Base-by-base conservation (phyloP, 2,329 filamentous ascomycete genomes). In the Aotearoamyces nothofagi region DNA sequence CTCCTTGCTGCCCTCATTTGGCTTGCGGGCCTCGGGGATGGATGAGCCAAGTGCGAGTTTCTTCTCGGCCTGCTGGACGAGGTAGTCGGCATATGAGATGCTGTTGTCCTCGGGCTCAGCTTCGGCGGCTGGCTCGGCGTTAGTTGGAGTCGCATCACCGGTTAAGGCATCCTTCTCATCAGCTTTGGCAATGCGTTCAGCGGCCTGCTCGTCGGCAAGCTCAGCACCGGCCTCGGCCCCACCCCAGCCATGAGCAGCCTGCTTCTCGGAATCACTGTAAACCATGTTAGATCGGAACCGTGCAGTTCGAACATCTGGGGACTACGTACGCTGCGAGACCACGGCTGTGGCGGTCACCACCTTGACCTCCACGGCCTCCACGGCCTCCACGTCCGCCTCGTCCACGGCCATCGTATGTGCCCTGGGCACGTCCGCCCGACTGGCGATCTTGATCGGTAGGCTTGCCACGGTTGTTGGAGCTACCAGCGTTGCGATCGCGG, bases 241-340 rank as follows among this genome's bases (percentile, higher is more conserved):
- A 47, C 87, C 90, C 84, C 87, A 96, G 46, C 81, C 79, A 57
- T 87, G 80, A 51, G 74, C 79, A 53, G 78, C 74, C 60, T 87
- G 78, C 72, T 92, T 92, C 47, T 83, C 78, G 50, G 79, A 78
- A 41, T 81, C 78, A 49, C 79, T 82, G 30, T 10, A 26, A 13
- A 31, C 54, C 51, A 37, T 14, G 32, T 50, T 34, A 47, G 35
- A 22, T 20, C 15, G 16, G n/a, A 11, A 17, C 47, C 51, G 41
- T 46, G 46, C 46, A 34, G 36, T 20, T 26, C 25, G 28, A 33
- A 10, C 11, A 29, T 7, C 17, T 10, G 9, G 22, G 12, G 23
- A 11, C 19, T 30, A 32, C 44, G 43, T 41, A 45, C 38, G 35
- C 45, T 39, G 41, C 46, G 35, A 49, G 45, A 28, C 26, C 29